phyloP scores from a whole-genome alignment of 805 yeast species.

The Hanseniaspora mollemarum region DNA sequence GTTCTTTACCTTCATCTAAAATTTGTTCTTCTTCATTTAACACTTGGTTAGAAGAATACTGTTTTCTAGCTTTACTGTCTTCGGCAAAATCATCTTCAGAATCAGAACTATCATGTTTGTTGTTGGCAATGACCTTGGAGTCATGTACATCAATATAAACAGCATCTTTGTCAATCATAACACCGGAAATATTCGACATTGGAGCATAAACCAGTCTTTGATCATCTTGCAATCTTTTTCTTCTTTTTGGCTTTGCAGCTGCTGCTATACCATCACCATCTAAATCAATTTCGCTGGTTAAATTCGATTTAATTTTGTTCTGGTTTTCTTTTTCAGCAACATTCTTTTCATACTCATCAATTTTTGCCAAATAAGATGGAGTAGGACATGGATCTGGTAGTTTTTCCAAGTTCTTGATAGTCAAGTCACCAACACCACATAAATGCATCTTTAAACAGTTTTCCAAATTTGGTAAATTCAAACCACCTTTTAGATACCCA shows the following conservation, averaged over 20 bases:
- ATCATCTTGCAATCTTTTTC: conserved; percentile 86
- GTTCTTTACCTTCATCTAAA: conserved; percentile 70
- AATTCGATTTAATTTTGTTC: conserved; percentile 23
- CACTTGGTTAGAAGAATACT: conserved; percentile 12
- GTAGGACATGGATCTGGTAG: conserved; percentile 99
- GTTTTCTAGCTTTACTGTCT: conserved; percentile 16
- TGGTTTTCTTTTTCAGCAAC: conserved; percentile 44
- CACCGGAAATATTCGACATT: conserved; percentile 99
- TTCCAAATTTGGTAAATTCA: conserved; percentile 53
- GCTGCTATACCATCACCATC: conserved; percentile 41
- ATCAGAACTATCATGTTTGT: conserved; percentile 58
- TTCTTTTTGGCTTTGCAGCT: conserved; percentile 59
- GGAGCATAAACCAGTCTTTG: conserved; percentile 95
- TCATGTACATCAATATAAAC: conserved; percentile 64
- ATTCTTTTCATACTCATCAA: conserved; percentile 73
- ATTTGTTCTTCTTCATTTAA: conserved; percentile 14
- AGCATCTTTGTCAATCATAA: conserved; percentile 91
- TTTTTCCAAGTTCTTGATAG: conserved; percentile 66
- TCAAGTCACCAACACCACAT: conserved; percentile 89
- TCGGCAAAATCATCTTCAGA: conserved; percentile 54
- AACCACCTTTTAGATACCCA: conserved; percentile 82
- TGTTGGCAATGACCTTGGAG: conserved; percentile 23
- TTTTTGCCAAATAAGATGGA: conserved; percentile 75
- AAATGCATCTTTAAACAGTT: conserved; percentile 69
- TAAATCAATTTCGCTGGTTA: conserved; percentile 6